phyloP scores from a whole-genome alignment of 495 filamentous ascomycete species.

The Annulohypoxylon maeteangense region DNA sequence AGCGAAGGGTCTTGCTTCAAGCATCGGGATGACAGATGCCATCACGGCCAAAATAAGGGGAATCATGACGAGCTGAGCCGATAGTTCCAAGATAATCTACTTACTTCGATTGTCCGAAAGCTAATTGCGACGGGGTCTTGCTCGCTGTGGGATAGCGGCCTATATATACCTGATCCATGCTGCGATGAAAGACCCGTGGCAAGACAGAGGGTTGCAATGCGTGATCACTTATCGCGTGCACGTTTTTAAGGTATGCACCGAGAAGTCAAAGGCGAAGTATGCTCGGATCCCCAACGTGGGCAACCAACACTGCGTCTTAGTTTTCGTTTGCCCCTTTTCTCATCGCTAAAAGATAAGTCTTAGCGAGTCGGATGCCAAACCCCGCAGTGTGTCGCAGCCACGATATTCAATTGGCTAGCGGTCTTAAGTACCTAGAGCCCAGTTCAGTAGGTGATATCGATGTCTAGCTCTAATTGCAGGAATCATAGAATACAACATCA shows the following conservation, averaged over 20 bases:
- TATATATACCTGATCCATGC: conserved; percentile 47
- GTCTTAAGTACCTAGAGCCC: background rate
- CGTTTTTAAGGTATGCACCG: conserved; percentile 1
- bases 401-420: conserved; percentile 22
- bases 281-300: background rate
- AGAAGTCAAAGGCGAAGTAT: conserved; percentile 7
- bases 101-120: conserved; percentile 16
- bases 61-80: conserved; percentile 15
- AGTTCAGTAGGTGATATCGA: background rate
- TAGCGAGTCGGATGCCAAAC: conserved; percentile 30
- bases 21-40: background rate
- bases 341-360: conserved; percentile 14
- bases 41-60: conserved; percentile 1
- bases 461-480: background rate
- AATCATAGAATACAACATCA: conserved; percentile 19
- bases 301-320: background rate
- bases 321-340: background rate
- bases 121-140: conserved; percentile 3
- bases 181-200: background rate
- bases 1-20: conserved; percentile 32
- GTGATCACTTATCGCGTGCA: conserved; percentile 25
- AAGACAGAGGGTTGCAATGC: conserved; percentile 28
- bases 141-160: conserved; percentile 25
- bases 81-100: conserved; percentile 10
- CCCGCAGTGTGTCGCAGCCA: conserved; percentile 29